Evolutionary conservation across 1,284 basidiomycete genomes (phyloP).

Genomic region (Boletellus dicymbophilus): DNA sequence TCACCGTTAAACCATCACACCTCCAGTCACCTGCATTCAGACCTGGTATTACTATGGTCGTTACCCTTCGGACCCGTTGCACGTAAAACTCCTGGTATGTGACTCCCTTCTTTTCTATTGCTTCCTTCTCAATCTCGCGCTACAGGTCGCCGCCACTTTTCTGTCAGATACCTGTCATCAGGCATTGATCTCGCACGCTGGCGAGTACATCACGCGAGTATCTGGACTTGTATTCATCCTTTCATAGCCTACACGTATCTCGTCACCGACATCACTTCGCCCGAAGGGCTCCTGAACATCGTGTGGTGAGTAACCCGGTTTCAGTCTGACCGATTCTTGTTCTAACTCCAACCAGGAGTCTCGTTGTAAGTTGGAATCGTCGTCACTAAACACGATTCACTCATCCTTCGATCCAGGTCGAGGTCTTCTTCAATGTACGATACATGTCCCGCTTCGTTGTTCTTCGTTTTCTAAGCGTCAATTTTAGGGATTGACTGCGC

Average conservation of each 20-base stretch:
- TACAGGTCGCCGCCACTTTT: conserved; percentile 51
- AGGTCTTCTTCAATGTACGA: conserved; percentile 40
- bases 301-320: conserved; percentile 47
- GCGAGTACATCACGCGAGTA: conserved; percentile 31
- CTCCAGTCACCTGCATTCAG: conserved; percentile 57
- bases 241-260: conserved; percentile 53
- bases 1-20: background rate
- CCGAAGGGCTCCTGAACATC: conserved; percentile 35
- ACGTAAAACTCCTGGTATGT: conserved; percentile 45
- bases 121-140: background rate
- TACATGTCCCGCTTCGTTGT: background rate
- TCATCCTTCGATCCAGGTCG: conserved; percentile 23
- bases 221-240: background rate
- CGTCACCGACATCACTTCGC: conserved; percentile 22
- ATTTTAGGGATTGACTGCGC: conserved; percentile 34
- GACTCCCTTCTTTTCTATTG: background rate
- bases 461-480: background rate
- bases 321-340: background rate
- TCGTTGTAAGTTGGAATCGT: conserved; percentile 39
- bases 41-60: conserved; percentile 55
- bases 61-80: conserved; percentile 52
- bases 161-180: conserved; percentile 58
- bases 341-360: conserved; percentile 39
- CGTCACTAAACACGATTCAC: background rate
- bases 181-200: conserved; percentile 55